A percentile compares a stretch with the other conserved stretches of the same genome.
These are phyloP conservation scores for Fusarium foetens DNA, from an alignment of 2,329 filamentous ascomycete genomes.

Conservation along the genomic window DNA sequence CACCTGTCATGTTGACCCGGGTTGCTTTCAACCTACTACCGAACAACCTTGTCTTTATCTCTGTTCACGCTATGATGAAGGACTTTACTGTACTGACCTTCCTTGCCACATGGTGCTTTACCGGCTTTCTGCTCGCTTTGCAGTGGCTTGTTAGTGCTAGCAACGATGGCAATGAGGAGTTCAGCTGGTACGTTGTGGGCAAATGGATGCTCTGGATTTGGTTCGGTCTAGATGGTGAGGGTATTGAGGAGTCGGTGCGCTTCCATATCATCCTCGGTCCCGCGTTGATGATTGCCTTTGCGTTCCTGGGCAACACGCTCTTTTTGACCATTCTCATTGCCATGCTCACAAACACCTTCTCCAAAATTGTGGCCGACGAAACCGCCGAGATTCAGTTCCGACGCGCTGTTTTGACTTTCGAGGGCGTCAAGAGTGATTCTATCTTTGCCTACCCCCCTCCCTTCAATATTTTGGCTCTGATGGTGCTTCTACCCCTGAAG, in stretches of 20 bases:
- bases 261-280: constrained; percentile 76
- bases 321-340: constrained; percentile 80
- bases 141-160: constrained; percentile 66
- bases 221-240: constrained; percentile 76
- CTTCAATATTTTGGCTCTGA: constrained; percentile 74
- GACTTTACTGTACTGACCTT: constrained; percentile 75
- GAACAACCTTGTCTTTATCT: constrained; percentile 80
- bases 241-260: constrained; percentile 61
- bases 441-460: constrained; percentile 76
- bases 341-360: constrained; percentile 78
- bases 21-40: constrained; percentile 79
- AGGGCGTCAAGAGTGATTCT: constrained; percentile 78
- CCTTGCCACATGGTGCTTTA: constrained; percentile 75
- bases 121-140: constrained; percentile 75
- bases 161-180: constrained; percentile 44
- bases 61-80: constrained; percentile 77
- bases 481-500: constrained; percentile 72
- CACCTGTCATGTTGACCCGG: constrained; percentile 75
- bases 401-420: constrained; percentile 76
- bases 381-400: constrained; percentile 78
- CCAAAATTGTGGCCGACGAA: constrained; percentile 74
- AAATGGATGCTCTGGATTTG: constrained; percentile 86
- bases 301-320: constrained; percentile 78
- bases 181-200: constrained; percentile 65
- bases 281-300: constrained; percentile 75